A percentile compares a stretch with the other conserved stretches of the same genome.
Conservation (phyloP, 805 yeast species). For the Naumovozyma castellii region DNA sequence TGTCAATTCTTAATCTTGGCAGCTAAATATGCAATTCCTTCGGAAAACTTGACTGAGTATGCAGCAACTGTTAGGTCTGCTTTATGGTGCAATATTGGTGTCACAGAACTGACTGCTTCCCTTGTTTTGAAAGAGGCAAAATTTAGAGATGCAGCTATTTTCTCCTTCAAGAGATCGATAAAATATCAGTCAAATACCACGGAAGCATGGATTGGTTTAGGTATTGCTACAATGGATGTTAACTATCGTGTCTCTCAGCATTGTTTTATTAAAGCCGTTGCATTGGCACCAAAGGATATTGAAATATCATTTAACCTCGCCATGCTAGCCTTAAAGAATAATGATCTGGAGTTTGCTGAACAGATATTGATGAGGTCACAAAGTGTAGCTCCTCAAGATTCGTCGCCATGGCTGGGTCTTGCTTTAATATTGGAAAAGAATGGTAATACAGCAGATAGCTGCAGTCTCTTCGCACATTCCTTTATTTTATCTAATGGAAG, state of each 20-base stretch:
- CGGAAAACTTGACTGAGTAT: slow-evolving; percentile 6
- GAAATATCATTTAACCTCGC: slow-evolving; percentile 77
- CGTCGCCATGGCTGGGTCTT: slow-evolving; percentile 78
- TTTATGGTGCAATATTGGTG: slow-evolving; percentile 60
- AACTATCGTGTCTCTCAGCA: slow-evolving; percentile 81
- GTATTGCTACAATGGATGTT: slow-evolving; percentile 55
- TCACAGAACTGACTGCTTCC: slow-evolving; percentile 46
- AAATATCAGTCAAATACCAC: slow-evolving; percentile 60
- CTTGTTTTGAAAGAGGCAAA: slow-evolving; percentile 20
- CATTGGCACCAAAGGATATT: slow-evolving; percentile 59
- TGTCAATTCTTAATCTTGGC: slow-evolving; percentile 37
- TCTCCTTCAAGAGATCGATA: slow-evolving; percentile 55
- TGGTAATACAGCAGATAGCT: slow-evolving; percentile 44
- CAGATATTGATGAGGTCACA: slow-evolving; percentile 67
- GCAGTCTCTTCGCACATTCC: slow-evolving; percentile 64
- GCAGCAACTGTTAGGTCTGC: slow-evolving; percentile 47
- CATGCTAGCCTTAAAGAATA: slow-evolving; percentile 55
- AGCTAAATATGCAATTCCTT: slow-evolving; percentile 36
- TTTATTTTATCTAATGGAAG: slow-evolving; percentile 67
- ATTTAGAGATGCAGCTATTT: slow-evolving; percentile 45
- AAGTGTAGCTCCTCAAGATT: slow-evolving; percentile 67
- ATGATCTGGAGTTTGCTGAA: slow-evolving; percentile 63
- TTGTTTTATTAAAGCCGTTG: slow-evolving; percentile 75
- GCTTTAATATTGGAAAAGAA: slow-evolving; percentile 51
- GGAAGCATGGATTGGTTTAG: slow-evolving; percentile 75